Percentiles rank a stretch among this genome's conserved stretches.
Conservation (phyloP, 805 yeast genomes). For the Starmerella floricola region DNA sequence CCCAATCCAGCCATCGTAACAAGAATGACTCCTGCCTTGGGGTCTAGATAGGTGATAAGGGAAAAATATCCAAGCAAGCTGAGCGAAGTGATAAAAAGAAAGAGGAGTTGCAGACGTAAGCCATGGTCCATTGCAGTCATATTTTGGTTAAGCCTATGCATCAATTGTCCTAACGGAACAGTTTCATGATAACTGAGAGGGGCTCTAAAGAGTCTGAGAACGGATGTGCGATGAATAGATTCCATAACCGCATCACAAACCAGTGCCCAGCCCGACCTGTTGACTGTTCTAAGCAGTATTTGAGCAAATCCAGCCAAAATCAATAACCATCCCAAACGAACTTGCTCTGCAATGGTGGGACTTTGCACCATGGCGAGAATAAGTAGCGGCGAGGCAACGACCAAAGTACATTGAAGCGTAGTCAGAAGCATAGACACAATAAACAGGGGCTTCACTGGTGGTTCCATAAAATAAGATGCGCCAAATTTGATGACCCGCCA, state of each 20-base stretch:
- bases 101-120: constrained; percentile 30
- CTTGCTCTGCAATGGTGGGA: not conserved
- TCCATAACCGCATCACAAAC: not conserved
- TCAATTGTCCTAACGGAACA: constrained; percentile 80
- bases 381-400: not conserved
- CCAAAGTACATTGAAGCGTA: not conserved
- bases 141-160: constrained; percentile 82
- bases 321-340: not conserved
- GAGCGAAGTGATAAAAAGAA: constrained; percentile 32
- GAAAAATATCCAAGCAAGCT: constrained; percentile 29
- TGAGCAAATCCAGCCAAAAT: not conserved
- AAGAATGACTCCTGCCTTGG: constrained; percentile 72
- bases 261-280: not conserved
- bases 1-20: constrained; percentile 30
- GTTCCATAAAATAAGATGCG: too few species aligned
- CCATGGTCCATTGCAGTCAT: constrained; percentile 71
- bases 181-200: constrained; percentile 92
- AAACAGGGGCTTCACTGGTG: too few species aligned
- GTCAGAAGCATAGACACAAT: too few species aligned
- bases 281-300: not conserved
- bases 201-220: constrained; percentile 56
- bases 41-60: constrained; percentile 31
- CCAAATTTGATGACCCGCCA: too few species aligned
- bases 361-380: not conserved
- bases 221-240: constrained; percentile 52